A percentile compares a stretch with the other conserved stretches of the same genome.
These are phyloP conservation scores for Colletotrichum limetticola DNA, from an alignment of 2,329 filamentous ascomycete genomes.

Conservation along the genomic window DNA sequence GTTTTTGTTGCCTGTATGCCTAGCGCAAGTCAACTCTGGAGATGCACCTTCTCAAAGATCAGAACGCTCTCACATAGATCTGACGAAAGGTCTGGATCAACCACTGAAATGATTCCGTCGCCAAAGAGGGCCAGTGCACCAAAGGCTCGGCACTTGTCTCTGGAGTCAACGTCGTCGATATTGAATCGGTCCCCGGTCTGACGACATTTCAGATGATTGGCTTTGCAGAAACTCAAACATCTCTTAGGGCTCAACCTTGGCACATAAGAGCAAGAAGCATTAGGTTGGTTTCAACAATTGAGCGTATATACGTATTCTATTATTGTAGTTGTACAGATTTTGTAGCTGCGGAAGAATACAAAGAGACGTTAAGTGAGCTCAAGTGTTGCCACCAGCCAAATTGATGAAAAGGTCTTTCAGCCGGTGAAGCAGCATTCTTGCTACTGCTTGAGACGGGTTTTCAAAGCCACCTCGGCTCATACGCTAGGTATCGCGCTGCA, in stretches of 20 bases:
- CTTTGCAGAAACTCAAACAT: neutral
- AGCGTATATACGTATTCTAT: too few relatives aligned
- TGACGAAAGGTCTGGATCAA: neutral
- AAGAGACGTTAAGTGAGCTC: too few relatives aligned
- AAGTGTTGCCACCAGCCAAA: neutral
- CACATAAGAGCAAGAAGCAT: neutral
- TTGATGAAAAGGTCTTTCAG: neutral
- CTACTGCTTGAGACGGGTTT: neutral
- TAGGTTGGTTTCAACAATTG: too few relatives aligned
- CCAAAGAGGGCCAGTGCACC: neutral
- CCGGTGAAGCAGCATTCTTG: neutral
- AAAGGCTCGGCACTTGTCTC: neutral
- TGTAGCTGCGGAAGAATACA: too few relatives aligned
- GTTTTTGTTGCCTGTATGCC: slow-evolving; percentile 13
- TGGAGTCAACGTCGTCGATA: neutral
- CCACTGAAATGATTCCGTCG: neutral
- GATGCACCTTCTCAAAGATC: neutral
- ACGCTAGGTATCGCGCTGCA: neutral
- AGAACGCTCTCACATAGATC: neutral
- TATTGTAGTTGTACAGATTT: too few relatives aligned
- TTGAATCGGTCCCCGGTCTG: neutral
- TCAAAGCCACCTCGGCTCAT: neutral
- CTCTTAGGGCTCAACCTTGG: neutral
- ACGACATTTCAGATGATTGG: neutral
- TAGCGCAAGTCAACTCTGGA: slow-evolving; percentile 7